These are phyloP conservation scores for Blastobotrys proliferans DNA, from an alignment of 1,139 yeast genomes.

Conservation along the genomic window DNA sequence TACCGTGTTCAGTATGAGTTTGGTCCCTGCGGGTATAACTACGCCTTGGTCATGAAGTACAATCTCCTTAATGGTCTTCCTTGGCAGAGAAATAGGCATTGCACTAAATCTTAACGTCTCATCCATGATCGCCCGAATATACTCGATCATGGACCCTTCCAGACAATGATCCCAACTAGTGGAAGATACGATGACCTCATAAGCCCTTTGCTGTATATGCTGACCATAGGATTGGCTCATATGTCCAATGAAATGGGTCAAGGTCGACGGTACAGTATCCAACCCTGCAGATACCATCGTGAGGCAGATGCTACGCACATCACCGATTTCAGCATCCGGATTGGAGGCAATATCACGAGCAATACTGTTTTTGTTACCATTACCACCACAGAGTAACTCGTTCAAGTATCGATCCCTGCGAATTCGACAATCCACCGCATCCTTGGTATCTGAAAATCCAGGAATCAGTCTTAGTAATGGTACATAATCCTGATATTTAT, in stretches of 20 bases:
- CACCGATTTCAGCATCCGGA: constrained; percentile 37
- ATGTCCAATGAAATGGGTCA: constrained; percentile 60
- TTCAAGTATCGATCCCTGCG: constrained; percentile 57
- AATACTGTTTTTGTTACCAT: too few relatives aligned
- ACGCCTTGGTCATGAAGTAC: constrained; percentile 37
- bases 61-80: constrained; percentile 52
- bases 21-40: constrained; percentile 52
- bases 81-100: constrained; percentile 62
- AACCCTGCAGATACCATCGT: constrained; percentile 80
- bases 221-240: constrained; percentile 50
- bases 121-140: constrained; percentile 53
- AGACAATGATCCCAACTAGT: constrained; percentile 49
- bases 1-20: constrained; percentile 61
- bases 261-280: constrained; percentile 65
- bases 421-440: constrained; percentile 40
- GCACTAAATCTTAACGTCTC: constrained; percentile 66
- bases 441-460: constrained; percentile 25
- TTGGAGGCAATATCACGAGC: constrained; percentile 27
- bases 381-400: constrained; percentile 38
- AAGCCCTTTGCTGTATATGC: constrained; percentile 43
- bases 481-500: constrained; percentile 59
- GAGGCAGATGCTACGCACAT: constrained; percentile 59
- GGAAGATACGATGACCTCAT: constrained; percentile 34
- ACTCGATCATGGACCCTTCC: constrained; percentile 39
- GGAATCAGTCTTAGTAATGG: constrained; percentile 46